phyloP scores from a whole-genome alignment of 2,329 filamentous ascomycete genomes.

The Leptographium wingfieldii region DNA sequence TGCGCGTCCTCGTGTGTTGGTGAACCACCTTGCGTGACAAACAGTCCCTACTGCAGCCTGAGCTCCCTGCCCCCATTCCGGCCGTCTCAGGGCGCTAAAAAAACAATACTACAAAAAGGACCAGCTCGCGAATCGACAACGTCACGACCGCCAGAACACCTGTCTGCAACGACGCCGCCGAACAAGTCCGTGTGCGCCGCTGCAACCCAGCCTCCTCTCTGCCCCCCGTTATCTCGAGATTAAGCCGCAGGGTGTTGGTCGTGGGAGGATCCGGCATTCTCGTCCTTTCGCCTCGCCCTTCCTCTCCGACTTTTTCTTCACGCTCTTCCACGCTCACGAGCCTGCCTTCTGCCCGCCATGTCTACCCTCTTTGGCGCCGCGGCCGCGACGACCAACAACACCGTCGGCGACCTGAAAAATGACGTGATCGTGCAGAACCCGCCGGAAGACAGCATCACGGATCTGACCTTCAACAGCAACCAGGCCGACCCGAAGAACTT shows the following conservation, averaged over 20 bases:
- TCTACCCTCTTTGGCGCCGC: slow-evolving; percentile 47
- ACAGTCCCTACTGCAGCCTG: background rate
- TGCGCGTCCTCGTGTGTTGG: background rate
- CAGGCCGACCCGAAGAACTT: slow-evolving; percentile 50
- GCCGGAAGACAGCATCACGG: slow-evolving; percentile 81
- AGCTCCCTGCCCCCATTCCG: slow-evolving; percentile 1
- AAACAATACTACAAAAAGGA: background rate
- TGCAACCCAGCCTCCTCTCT: background rate
- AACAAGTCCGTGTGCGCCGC: background rate
- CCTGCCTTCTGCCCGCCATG: slow-evolving; percentile 34
- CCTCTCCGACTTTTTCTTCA: background rate
- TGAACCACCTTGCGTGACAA: background rate
- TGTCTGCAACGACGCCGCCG: background rate
- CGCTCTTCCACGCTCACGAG: background rate
- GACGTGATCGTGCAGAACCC: slow-evolving; percentile 69
- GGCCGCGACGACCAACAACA: slow-evolving; percentile 46
- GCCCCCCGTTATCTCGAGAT: background rate
- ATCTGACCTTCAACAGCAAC: slow-evolving; percentile 57
- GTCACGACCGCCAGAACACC: background rate
- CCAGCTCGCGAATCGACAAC: background rate
- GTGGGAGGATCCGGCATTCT: background rate
- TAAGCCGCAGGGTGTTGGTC: background rate
- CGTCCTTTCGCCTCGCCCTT: background rate
- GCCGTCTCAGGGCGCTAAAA: slow-evolving; percentile 2
- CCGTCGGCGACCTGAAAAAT: slow-evolving; percentile 80